Percentiles rank a stretch among this genome's conserved stretches.
Evolutionary conservation across 73 alveolate species (phyloP).

Genomic region (Paramecium sexaurelia): DNA sequence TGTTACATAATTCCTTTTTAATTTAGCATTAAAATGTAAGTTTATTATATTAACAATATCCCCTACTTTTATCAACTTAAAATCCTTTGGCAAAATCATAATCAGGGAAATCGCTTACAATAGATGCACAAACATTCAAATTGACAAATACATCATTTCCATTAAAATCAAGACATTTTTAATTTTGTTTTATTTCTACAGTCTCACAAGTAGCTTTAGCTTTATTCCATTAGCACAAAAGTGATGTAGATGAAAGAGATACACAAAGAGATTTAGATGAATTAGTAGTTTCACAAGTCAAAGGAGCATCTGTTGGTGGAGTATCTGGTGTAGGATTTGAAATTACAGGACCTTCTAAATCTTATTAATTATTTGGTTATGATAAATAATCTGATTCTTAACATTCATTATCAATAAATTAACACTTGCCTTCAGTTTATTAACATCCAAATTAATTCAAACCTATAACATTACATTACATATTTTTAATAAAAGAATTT

Average conservation of each 20-base stretch:
- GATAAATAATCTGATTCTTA: not conserved
- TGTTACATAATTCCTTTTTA: not conserved
- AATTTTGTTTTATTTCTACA: not conserved
- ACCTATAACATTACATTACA: not conserved
- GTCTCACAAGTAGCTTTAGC: not conserved
- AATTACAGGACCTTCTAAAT: too few relatives aligned
- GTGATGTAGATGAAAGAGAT: not conserved
- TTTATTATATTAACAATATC: conserved; percentile 17
- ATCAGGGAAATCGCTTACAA: not conserved
- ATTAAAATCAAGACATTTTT: not conserved
- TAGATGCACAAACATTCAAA: conserved; percentile 15
- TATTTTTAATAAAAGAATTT: not conserved
- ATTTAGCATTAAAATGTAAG: not conserved
- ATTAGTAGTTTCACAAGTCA: not conserved
- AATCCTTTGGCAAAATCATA: not conserved
- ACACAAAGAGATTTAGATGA: not conserved
- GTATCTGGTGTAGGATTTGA: too few relatives aligned
- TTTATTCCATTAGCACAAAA: not conserved
- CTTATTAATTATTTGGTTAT: too few relatives aligned
- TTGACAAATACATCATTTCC: not conserved
- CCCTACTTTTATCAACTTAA: not conserved
- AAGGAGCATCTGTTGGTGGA: not conserved
- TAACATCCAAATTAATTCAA: not conserved
- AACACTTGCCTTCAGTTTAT: not conserved
- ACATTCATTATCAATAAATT: not conserved